Conservation (phyloP, 164 flowering plant genomes). For the Tetracentron sinense region DNA sequence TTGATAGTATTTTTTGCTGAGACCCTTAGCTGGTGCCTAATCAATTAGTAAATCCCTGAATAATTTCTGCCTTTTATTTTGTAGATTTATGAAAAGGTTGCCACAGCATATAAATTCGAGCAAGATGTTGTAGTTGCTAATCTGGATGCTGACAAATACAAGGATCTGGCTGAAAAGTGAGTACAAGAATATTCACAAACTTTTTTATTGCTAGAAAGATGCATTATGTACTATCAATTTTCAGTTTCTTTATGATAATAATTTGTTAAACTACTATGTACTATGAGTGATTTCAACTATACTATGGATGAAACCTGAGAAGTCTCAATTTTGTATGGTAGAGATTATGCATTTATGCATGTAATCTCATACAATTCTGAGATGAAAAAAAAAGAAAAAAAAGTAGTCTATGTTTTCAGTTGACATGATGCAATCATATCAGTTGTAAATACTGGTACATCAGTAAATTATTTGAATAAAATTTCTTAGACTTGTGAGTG, state of each 20-base stretch:
- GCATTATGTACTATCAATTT: background rate
- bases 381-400: too few species aligned
- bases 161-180: too few species aligned
- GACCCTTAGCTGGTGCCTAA: background rate
- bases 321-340: conserved; percentile 10
- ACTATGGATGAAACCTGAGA: background rate
- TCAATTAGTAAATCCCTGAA: conserved; percentile 7
- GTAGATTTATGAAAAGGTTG: too few species aligned
- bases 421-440: background rate
- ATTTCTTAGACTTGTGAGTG: background rate
- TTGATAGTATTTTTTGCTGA: background rate
- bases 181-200: conserved; percentile 2
- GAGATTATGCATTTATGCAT: too few species aligned
- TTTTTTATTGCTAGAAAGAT: background rate
- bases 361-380: too few species aligned
- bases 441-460: background rate
- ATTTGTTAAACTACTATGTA: too few species aligned
- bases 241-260: background rate
- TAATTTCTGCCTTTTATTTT: too few species aligned
- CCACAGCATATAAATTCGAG: too few species aligned
- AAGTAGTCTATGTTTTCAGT: background rate
- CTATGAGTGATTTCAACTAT: background rate
- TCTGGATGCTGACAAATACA: too few species aligned
- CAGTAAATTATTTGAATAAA: too few species aligned
- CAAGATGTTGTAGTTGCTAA: too few species aligned